Evolutionary conservation across 164 flowering plant genomes (phyloP), one percentile per base, ranked within the genome.

Genomic region (Cinnamomum chago): DNA sequence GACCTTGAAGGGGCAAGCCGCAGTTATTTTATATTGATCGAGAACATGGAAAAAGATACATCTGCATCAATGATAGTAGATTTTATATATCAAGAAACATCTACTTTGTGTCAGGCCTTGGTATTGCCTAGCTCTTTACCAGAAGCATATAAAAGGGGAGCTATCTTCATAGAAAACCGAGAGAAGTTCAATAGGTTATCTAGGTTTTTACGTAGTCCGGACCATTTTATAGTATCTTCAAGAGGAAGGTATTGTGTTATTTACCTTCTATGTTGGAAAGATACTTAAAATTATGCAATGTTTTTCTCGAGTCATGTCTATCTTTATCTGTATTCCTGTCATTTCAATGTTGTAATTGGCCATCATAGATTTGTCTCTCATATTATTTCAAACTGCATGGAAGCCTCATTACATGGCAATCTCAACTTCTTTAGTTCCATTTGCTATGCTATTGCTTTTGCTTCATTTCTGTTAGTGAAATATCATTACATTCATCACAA

Each of bases 41-140:
- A 83, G 40, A 88, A 89, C 76, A 62, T 89, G 73, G 90, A 88
- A 70, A 86, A 77, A 67, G 88, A 79, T 35, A 51, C 86, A 35
- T 62, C 81, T n/a, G 71, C 87, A 11, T 70, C 81, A 67, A 68
- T 76, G 7, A 69, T 88, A 33, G 76, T 67, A 66, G 82, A 83
- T 28, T 89, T 89, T 77, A 58, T 88, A 68, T 71, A 62, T 27
- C 47, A 69, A 27, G 75, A 85, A 22, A 76, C 83, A 3, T 72
- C 77, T 50, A 50, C 88, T 35, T 25, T 65, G 64, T 18, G 77
- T 58, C 77, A 81, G 69, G 89, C 82, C 50, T 80, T 51, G 64
- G 78, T 88, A 33, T 82, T 76, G 47, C 89, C 90, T 11, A 82
- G 90, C 71, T 65, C 78, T 69, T 35, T 60, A 51, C 72, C 65